Evolutionary conservation across 306 rosid species (phyloP), one percentile per base, ranked within the genome.

Genomic region (Dryas octopetala): DNA sequence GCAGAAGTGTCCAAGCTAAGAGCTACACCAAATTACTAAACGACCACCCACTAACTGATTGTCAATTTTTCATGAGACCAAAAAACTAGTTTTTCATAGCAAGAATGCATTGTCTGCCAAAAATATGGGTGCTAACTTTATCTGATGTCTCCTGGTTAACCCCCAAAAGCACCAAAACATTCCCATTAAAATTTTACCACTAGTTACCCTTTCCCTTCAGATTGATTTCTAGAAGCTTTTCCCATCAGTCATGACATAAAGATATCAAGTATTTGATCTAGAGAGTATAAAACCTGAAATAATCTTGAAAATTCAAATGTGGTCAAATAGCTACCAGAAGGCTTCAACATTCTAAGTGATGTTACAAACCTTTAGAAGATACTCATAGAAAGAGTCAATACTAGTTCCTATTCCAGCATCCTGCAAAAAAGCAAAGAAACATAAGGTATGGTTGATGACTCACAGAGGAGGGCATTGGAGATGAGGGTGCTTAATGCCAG

Each of bases 351-450:
- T 65, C 32, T 71, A 83, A 70, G 52, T 75, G 74, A 28, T 4
- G 74, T 62, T 67, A 86, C 97, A 78, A 62, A 94, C 98, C 98
- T 94, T 94, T 63, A 94, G 85, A 45, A 94, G 88, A 74, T 90
- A 94, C 89, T 94, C 97, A 70, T 94, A 94, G 86, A 94, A 94
- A 77, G 98, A 94, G 85, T 94, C 98, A 32, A 94, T 94, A 70
- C 98, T 94, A 74, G 98, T 91, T 86, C 98, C 98, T 76, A 94
- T 90, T 76, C 98, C 98, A 65, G 98, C 97, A 87, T 94, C 98
- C 98, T 94, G 91, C 83, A 84, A 73, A 76, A 57, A 64, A 85
- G 28, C 45, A 80, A 74, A 74, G 84, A 74, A 74, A 82, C 8
- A 70, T 52, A 5, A 71, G 46, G 46, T 62, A 55, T 62, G 75